These are phyloP conservation scores for Leccinellum rugosiceps DNA, from an alignment of 768 basidiomycete genomes.

Conservation along the genomic window DNA sequence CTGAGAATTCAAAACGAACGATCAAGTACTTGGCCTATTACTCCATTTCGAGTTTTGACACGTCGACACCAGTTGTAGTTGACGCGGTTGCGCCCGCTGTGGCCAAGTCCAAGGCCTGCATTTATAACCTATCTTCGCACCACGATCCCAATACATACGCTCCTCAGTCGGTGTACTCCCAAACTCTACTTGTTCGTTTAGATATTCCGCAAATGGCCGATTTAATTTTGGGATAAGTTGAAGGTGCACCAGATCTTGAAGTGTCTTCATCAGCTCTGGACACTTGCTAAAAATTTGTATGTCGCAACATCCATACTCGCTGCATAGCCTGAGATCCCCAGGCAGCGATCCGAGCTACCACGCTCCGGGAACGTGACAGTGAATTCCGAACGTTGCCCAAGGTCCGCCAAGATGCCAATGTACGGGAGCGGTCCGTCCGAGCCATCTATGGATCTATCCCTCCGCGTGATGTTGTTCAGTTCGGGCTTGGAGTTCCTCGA, in stretches of 20 bases:
- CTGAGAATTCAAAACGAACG: too few species aligned
- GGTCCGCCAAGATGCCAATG: neutral
- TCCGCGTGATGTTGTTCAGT: neutral
- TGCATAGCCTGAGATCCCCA: neutral
- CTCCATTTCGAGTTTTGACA: too few species aligned
- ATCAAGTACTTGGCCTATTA: too few species aligned
- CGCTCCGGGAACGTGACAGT: neutral
- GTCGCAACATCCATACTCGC: neutral
- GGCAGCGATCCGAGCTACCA: neutral
- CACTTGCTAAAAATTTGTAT: neutral
- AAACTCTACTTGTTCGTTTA: neutral
- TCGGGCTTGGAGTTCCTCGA: neutral
- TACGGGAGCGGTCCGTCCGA: neutral
- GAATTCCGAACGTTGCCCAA: neutral
- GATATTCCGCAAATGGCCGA: neutral
- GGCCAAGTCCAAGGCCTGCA: neutral
- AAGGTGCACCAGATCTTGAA: neutral
- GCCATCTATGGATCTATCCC: neutral
- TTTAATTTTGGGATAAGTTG: neutral
- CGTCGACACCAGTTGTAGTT: too few species aligned
- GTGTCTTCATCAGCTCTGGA: neutral
- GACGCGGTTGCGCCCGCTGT: too few species aligned
- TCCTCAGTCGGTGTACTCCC: neutral
- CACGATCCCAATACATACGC: neutral
- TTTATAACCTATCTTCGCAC: neutral